phyloP scores from a whole-genome alignment of 345 rosid genomes.

The Eucalyptus melliodora region DNA sequence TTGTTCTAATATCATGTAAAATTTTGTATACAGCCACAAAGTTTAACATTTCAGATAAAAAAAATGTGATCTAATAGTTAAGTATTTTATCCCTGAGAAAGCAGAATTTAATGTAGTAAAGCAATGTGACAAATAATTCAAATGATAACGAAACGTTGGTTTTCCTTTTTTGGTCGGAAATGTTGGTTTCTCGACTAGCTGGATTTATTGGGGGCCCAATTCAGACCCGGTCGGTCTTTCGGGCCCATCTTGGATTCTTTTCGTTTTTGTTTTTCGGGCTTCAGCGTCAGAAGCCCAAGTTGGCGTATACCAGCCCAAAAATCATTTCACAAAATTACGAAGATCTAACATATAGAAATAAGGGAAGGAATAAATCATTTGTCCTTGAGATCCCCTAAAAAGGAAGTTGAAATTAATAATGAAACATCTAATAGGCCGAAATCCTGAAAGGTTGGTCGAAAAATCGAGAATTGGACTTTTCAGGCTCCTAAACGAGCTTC shows the following conservation, averaged over 20 bases:
- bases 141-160: background rate
- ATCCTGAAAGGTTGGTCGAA: background rate
- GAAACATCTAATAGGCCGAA: background rate
- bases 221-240: background rate
- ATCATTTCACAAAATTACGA: background rate
- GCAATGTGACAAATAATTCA: background rate
- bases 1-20: too few species aligned
- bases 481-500: background rate
- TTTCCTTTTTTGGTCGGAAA: background rate
- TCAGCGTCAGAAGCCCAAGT: background rate
- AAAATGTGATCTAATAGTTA: rapidly evolving
- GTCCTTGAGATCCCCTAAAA: rapidly evolving
- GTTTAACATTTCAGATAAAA: too few species aligned
- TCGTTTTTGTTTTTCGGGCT: background rate
- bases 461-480: background rate
- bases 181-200: background rate
- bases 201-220: background rate
- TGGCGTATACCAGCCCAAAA: background rate
- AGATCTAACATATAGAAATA: background rate
- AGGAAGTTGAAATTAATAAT: background rate
- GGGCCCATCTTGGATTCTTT: background rate
- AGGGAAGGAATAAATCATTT: background rate
- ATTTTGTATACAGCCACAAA: too few species aligned
- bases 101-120: background rate
- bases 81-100: background rate